phyloP scores from a whole-genome alignment of 768 basidiomycete genomes.

The Tubosaeta sp. region DNA sequence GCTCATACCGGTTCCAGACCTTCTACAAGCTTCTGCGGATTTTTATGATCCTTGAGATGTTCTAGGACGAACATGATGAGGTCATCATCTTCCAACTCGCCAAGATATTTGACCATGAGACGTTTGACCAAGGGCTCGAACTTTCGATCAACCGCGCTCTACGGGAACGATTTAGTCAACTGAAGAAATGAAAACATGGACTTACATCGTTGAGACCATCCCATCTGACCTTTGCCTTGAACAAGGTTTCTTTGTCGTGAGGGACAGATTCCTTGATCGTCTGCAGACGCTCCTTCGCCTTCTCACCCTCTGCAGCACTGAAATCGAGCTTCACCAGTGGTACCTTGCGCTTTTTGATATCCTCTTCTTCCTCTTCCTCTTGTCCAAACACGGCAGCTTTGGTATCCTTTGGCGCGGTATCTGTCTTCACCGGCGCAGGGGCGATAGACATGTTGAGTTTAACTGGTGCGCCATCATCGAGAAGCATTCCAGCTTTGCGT shows the following conservation, averaged over 20 bases:
- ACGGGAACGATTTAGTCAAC: slow-evolving; percentile 13
- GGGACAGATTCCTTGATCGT: slow-evolving; percentile 74
- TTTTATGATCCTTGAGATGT: slow-evolving; percentile 87
- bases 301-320: slow-evolving; percentile 76
- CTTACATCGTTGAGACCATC: slow-evolving; percentile 85
- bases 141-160: slow-evolving; percentile 82
- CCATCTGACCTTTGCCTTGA: slow-evolving; percentile 87
- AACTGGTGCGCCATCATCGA: slow-evolving; percentile 91
- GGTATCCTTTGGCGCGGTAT: slow-evolving; percentile 41
- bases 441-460: slow-evolving; percentile 76
- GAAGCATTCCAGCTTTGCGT: slow-evolving; percentile 81
- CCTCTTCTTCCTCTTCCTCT: slow-evolving; percentile 86
- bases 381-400: slow-evolving; percentile 67
- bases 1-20: slow-evolving; percentile 83
- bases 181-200: slow-evolving; percentile 2
- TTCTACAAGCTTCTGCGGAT: slow-evolving; percentile 80
- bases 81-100: slow-evolving; percentile 91
- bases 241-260: slow-evolving; percentile 69
- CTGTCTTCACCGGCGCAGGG: slow-evolving; percentile 42
- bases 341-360: slow-evolving; percentile 72
- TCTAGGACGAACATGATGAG: slow-evolving; percentile 92
- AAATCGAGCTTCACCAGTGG: slow-evolving; percentile 91
- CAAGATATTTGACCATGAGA: slow-evolving; percentile 82
- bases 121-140: slow-evolving; percentile 80
- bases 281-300: slow-evolving; percentile 74